These are phyloP conservation scores for Penicillium paxilli DNA, from an alignment of 495 filamentous ascomycete genomes.

Conservation along the genomic window DNA sequence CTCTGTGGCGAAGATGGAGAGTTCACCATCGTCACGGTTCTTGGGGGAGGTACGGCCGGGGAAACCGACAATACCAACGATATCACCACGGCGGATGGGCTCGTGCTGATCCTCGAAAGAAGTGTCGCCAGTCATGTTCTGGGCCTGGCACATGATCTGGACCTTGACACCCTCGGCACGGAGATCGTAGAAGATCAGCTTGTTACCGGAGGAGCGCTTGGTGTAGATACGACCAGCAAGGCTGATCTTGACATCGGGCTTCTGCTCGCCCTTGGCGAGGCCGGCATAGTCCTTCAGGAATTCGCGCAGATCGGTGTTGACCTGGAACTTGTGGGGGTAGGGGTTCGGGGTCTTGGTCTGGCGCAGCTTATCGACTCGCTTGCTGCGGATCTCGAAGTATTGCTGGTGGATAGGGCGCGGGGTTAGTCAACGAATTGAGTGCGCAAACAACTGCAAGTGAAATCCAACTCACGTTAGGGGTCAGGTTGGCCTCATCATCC, in stretches of 20 bases:
- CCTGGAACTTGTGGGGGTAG: conserved; percentile 96
- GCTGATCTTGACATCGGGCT: conserved; percentile 67
- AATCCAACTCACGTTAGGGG: conserved; percentile 75
- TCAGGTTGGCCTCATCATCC: conserved; percentile 74
- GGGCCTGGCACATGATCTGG: conserved; percentile 88
- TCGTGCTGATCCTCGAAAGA: conserved; percentile 87
- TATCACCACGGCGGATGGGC: conserved; percentile 84
- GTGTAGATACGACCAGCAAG: conserved; percentile 87
- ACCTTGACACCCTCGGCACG: conserved; percentile 79
- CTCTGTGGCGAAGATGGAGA: conserved; percentile 90
- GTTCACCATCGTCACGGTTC: conserved; percentile 81
- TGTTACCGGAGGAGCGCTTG: conserved; percentile 77
- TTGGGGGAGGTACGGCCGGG: conserved; percentile 88
- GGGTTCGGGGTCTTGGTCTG: conserved; percentile 80
- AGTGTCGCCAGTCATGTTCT: conserved; percentile 61
- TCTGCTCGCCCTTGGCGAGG: conserved; percentile 83
- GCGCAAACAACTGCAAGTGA: background rate
- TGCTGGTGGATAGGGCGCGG: conserved; percentile 53
- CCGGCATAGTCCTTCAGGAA: conserved; percentile 72
- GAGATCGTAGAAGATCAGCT: conserved; percentile 93
- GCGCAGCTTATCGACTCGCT: conserved; percentile 80
- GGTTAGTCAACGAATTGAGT: conserved; percentile 13
- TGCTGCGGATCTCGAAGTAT: conserved; percentile 96
- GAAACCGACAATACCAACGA: conserved; percentile 85
- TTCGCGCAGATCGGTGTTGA: conserved; percentile 73